Base-by-base conservation (phyloP, 495 filamentous ascomycete species). In the Aspergillus sclerotioniger region DNA sequence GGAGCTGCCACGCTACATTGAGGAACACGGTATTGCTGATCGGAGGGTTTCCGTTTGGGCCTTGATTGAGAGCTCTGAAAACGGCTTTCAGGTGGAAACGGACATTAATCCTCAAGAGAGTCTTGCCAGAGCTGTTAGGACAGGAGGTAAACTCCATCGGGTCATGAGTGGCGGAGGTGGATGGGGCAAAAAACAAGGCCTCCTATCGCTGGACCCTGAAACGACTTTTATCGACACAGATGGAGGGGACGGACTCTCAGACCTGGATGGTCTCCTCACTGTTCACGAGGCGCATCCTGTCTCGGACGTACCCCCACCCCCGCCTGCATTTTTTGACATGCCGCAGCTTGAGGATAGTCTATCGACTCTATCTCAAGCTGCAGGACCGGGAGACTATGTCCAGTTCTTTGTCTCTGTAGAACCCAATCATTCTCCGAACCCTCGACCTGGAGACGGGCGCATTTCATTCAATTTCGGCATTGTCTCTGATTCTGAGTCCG, bases 131-230 rank as follows among this genome's bases (percentile, higher is more conserved):
- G 64, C 64, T 8, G 56, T 79, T 17, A 48, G 43, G 6, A 62
- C 64, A 7, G 84, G 86, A 15, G 78, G 80, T 51, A 83, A 76
- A 56, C 57, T 90, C 15, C 82, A 86, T 60, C 87, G 79, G 64
- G 84, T 90, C 41, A 84, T 94, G 54, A 94, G 90, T 67, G 92
- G 92, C 19, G 92, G 92, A 59, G 92, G 92, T 51, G 92, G 92
- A 46, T 96, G 92, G 92, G 92, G 92, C 6, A 76, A 83, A 59
- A 96, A 95, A 69, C 84, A 86, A 54, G 92, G 92, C 5, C 78
- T 96, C 12, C 74, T 96, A 6, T 91, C 90, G 8, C 76, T 96
- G 0, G 91, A 95, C 65, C 90, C 90, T 17, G 82, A 90, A 61
- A 78, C 75, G 15, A 74, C 63, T 17, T 78, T 77, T 47, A 45